Conservation (phyloP, 345 rosid species). For the Psidium friedrichsthalianum region DNA sequence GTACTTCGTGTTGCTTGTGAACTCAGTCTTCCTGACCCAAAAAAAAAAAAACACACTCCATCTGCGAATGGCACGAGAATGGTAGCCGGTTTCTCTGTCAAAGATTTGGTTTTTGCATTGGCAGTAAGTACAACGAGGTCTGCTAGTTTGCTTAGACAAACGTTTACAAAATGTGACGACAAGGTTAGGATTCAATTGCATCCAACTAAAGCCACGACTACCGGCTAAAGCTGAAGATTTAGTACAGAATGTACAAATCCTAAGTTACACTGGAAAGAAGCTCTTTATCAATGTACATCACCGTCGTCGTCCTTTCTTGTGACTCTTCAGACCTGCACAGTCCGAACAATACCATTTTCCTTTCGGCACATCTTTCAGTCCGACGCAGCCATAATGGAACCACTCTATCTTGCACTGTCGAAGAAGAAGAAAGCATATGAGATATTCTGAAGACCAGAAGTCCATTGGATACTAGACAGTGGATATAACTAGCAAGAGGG, state of each 20-base stretch:
- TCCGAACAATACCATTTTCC: conserved; percentile 95
- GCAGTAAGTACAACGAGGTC: not conserved
- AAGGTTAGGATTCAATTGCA: not conserved
- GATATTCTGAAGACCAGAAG: not conserved
- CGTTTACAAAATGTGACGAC: not conserved
- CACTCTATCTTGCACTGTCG: conserved; percentile 95
- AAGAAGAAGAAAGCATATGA: conserved; percentile 2
- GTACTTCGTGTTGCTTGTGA: not conserved
- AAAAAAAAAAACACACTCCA: too few relatives aligned
- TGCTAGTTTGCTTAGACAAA: not conserved
- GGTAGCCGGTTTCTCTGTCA: not conserved
- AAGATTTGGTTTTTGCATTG: not conserved
- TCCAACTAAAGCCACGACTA: not conserved
- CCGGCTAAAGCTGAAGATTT: not conserved
- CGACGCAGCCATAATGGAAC: conserved; percentile 96
- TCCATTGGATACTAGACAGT: not conserved
- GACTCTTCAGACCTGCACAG: conserved; percentile 56
- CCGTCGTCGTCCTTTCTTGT: conserved; percentile 55
- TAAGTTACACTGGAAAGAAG: not conserved
- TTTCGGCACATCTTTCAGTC: conserved; percentile 74
- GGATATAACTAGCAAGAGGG: not conserved
- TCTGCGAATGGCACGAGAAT: not conserved
- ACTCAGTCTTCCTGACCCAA: not conserved
- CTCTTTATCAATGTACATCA: not conserved
- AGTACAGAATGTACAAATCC: not conserved